These are phyloP conservation scores for Phytophthora chlamydospora DNA, from an alignment of 352 stramenopile genomes.

Conservation along the genomic window DNA sequence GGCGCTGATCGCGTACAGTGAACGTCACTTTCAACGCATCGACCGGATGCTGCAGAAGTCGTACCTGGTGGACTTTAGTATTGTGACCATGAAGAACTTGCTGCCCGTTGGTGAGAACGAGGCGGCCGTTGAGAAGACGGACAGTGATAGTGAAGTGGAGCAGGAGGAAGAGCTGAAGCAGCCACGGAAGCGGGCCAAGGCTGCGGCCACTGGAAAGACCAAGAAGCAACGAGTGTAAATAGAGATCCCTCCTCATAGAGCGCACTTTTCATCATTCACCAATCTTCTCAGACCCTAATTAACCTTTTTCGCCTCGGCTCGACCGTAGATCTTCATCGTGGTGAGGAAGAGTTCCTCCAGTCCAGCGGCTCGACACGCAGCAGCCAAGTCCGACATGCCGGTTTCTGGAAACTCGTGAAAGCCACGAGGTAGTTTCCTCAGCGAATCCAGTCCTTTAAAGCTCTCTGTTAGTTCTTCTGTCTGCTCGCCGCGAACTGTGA, in stretches of 20 bases:
- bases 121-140: conserved; percentile 44
- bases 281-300: background rate
- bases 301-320: conserved; percentile 11
- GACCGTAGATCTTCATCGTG: conserved; percentile 80
- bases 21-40: conserved; percentile 97
- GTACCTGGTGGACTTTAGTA: conserved; percentile 96
- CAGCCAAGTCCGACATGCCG: conserved; percentile 69
- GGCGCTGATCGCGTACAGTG: conserved; percentile 96
- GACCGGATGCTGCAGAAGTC: conserved; percentile 96
- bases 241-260: conserved; percentile 30
- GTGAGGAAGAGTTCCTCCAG: conserved; percentile 78
- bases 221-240: conserved; percentile 68
- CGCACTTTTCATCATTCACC: conserved; percentile 20
- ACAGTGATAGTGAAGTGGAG: conserved; percentile 42
- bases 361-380: conserved; percentile 50
- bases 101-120: conserved; percentile 48
- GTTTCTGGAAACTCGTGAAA: conserved; percentile 72
- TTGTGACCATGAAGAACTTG: conserved; percentile 88
- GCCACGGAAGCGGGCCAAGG: conserved; percentile 31
- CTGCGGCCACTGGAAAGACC: conserved; percentile 19
- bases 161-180: conserved; percentile 28
- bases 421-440: conserved; percentile 41
- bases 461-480: conserved; percentile 35
- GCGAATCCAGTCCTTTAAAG: conserved; percentile 26
- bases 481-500: conserved; percentile 79